Evolutionary conservation across 1,284 basidiomycete genomes (phyloP), one percentile per base, ranked within the genome.

Genomic region (Boletus semigastroideus): DNA sequence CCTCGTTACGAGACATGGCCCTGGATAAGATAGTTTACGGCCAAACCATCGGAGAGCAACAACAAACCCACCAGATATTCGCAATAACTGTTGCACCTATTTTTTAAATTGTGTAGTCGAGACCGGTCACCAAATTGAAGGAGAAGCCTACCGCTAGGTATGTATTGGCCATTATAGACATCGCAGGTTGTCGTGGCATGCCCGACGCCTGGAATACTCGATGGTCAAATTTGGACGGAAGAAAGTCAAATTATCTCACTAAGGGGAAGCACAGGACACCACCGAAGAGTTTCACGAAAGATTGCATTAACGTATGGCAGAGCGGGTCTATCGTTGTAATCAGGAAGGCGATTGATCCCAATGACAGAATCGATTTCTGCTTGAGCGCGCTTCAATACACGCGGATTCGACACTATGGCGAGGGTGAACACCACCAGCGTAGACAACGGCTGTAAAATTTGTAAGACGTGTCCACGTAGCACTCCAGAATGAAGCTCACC

Each of bases 231-330:
- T 33, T 33, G 33, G 14, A 33, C 7, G 7, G 16, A 33, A 33
- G 14, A 16, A 13, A 33, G 11, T 7, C n/a, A 4, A n/a, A 33
- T 2, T 16, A 25, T 22, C 36, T 44, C 28, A 62, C 59, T 48
- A 5, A 65, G 7, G 19, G 64, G 64, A 2, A 48, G 25, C 7
- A 53, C 51, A 0, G 56, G 64, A 1, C 48, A 40, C 63, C 65
- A 64, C 28, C 65, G 63, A 50, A 59, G 30, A 16, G 25, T 69
- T 57, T 79, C 78, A 28, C 70, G 70, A 14, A 77, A 49, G 13
- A 75, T 42, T 0, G 69, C 71, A 6, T 66, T 61, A 5, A 76
- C 49, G 42, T 74, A 78, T 0, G 71, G 72, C 30, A 79, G 58
- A 1, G 49, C 49, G 1, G 62, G 46, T 27, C 68, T 56, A 42